These are phyloP conservation scores for Aspergillus udagawae DNA, from an alignment of 2,329 filamentous ascomycete species.

Conservation along the genomic window DNA sequence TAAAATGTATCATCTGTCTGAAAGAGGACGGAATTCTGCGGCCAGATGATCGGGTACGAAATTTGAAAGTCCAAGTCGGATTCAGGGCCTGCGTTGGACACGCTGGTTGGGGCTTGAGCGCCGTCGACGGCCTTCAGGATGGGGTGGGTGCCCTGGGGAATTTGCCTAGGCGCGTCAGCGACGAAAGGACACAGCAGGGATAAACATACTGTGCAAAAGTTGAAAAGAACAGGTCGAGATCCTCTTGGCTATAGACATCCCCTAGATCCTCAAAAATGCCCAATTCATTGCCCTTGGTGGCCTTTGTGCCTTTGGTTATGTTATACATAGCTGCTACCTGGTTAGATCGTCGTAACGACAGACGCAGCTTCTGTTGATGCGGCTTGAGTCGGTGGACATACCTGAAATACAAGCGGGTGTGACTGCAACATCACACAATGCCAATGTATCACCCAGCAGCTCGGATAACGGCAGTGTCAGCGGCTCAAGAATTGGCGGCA, in stretches of 20 bases:
- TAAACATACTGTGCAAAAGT: slow-evolving; percentile 27
- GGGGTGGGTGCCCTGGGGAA: slow-evolving; percentile 40
- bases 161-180: slow-evolving; percentile 20
- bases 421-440: slow-evolving; percentile 29
- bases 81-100: slow-evolving; percentile 33
- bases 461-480: slow-evolving; percentile 20
- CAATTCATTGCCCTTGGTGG: slow-evolving; percentile 41
- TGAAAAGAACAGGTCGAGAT: slow-evolving; percentile 42
- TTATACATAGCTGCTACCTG: slow-evolving; percentile 45
- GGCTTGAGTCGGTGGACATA: too few species aligned
- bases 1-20: slow-evolving; percentile 44
- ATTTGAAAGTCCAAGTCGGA: slow-evolving; percentile 46
- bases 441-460: slow-evolving; percentile 13
- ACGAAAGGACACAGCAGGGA: not conserved
- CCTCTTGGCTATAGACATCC: slow-evolving; percentile 45
- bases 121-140: slow-evolving; percentile 39
- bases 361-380: too few species aligned
- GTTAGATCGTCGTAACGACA: too few species aligned
- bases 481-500: slow-evolving; percentile 23
- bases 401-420: slow-evolving; percentile 40
- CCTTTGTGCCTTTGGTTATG: slow-evolving; percentile 36
- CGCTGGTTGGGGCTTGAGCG: slow-evolving; percentile 29
- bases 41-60: slow-evolving; percentile 47
- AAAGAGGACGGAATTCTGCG: slow-evolving; percentile 46
- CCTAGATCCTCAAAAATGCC: slow-evolving; percentile 45